These are phyloP conservation scores for Coemansia furcata DNA, from an alignment of 192 early-diverging fungal genomes.

Conservation along the genomic window DNA sequence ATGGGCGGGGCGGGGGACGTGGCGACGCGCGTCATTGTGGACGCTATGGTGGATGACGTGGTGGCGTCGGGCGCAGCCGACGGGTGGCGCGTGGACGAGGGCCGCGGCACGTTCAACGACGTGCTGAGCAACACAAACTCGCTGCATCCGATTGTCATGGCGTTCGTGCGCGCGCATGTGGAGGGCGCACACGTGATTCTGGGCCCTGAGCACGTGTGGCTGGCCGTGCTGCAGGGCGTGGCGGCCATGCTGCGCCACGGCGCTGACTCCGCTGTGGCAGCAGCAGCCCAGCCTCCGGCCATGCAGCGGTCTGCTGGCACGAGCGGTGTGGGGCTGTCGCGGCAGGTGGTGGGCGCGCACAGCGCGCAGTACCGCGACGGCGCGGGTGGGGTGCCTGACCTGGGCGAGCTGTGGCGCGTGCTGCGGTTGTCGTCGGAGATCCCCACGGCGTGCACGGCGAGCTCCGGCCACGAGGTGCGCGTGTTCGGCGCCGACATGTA, in stretches of 20 bases:
- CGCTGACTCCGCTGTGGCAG: neutral
- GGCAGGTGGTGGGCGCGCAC: neutral
- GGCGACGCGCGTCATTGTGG: conserved; percentile 16
- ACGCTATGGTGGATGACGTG: conserved; percentile 42
- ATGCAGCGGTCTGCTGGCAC: neutral
- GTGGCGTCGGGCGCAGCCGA: neutral
- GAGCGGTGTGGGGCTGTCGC: neutral
- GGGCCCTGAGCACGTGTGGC: conserved; percentile 47
- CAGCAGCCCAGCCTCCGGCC: neutral
- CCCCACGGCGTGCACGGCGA: conserved; percentile 7
- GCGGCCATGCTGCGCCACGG: conserved; percentile 18
- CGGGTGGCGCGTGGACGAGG: conserved; percentile 38
- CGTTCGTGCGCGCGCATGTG: conserved; percentile 38
- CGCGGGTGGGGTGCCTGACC: neutral
- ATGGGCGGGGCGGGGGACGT: conserved; percentile 13
- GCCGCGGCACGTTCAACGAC: conserved; percentile 42
- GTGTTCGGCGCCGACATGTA: conserved; percentile 33
- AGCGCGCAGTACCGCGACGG: neutral
- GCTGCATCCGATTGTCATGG: conserved; percentile 38
- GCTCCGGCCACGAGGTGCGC: conserved; percentile 25
- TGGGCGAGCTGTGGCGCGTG: conserved; percentile 26
- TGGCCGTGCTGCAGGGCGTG: conserved; percentile 35
- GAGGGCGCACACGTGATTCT: conserved; percentile 18
- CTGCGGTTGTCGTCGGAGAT: conserved; percentile 29
- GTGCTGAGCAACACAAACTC: conserved; percentile 24